Conservation (phyloP, 2,329 filamentous ascomycete genomes). For the Aspergillus calidoustus region DNA sequence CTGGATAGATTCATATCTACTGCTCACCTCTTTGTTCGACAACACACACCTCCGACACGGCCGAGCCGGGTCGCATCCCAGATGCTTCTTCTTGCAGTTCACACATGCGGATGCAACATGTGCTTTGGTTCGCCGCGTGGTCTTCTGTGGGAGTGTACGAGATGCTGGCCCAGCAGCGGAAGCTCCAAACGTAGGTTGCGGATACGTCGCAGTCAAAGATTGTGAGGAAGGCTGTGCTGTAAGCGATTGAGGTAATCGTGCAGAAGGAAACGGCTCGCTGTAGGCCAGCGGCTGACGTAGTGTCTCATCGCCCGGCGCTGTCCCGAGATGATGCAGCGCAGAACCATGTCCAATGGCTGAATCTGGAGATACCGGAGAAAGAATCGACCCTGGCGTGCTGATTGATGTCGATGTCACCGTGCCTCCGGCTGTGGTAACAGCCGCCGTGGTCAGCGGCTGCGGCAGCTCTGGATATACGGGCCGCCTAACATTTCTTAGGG, state of each 20-base stretch:
- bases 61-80: slow-evolving; percentile 51
- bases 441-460: slow-evolving; percentile 26
- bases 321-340: slow-evolving; percentile 22
- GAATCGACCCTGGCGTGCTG: slow-evolving; percentile 17
- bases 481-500: slow-evolving; percentile 40
- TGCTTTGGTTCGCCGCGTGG: slow-evolving; percentile 51
- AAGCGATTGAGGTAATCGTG: slow-evolving; percentile 27
- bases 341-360: slow-evolving; percentile 20
- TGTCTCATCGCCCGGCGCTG: slow-evolving; percentile 21
- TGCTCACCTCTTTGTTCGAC: slow-evolving; percentile 51
- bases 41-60: slow-evolving; percentile 53
- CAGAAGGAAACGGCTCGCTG: slow-evolving; percentile 26
- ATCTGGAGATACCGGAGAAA: slow-evolving; percentile 24
- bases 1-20: neutral
- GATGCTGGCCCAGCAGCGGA: slow-evolving; percentile 27
- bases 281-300: slow-evolving; percentile 23
- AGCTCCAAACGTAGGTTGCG: slow-evolving; percentile 30
- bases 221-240: slow-evolving; percentile 26
- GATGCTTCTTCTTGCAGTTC: slow-evolving; percentile 55
- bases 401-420: slow-evolving; percentile 16
- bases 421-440: slow-evolving; percentile 18
- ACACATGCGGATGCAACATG: slow-evolving; percentile 55
- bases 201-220: slow-evolving; percentile 29
- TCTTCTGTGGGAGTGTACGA: slow-evolving; percentile 40
- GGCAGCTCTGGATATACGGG: slow-evolving; percentile 37